Percentiles rank a stretch among this genome's conserved stretches.
Evolutionary conservation across 371 early-diverging fungal species (phyloP).

Genomic region (Fennellomyces sp.): DNA sequence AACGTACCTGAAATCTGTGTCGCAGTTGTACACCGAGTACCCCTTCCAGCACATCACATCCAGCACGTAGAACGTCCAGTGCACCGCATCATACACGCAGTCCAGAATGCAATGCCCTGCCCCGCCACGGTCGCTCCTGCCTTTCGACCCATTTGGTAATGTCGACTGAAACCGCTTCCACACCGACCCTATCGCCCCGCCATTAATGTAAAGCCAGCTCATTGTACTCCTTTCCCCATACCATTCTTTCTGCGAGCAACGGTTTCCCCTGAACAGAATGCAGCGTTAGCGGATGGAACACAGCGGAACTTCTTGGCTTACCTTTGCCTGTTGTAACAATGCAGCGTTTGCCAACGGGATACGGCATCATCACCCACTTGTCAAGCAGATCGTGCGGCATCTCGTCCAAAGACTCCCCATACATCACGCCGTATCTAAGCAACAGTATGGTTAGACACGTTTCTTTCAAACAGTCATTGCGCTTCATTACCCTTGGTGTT

Average conservation of each 20-base stretch:
- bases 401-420: slow-evolving; percentile 56
- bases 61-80: slow-evolving; percentile 62
- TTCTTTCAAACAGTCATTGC: background rate
- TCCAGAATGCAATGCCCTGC: slow-evolving; percentile 61
- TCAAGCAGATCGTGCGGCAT: slow-evolving; percentile 54
- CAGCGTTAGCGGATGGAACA: background rate
- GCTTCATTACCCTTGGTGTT: background rate
- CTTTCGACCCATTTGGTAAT: slow-evolving; percentile 60
- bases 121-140: background rate
- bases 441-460: too few species aligned
- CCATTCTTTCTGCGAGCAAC: slow-evolving; percentile 1
- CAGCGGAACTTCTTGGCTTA: slow-evolving; percentile 5
- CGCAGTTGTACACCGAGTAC: slow-evolving; percentile 65
- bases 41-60: slow-evolving; percentile 73
- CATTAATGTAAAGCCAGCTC: background rate
- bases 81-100: slow-evolving; percentile 59
- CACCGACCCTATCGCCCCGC: slow-evolving; percentile 26
- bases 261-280: background rate
- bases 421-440: slow-evolving; percentile 46
- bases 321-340: slow-evolving; percentile 59
- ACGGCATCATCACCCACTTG: slow-evolving; percentile 56
- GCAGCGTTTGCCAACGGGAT: slow-evolving; percentile 67
- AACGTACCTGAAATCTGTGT: slow-evolving; percentile 57
- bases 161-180: slow-evolving; percentile 56
- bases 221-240: background rate